phyloP scores from a whole-genome alignment of 768 basidiomycete genomes.

The Leucosporidium creatinivorum region DNA sequence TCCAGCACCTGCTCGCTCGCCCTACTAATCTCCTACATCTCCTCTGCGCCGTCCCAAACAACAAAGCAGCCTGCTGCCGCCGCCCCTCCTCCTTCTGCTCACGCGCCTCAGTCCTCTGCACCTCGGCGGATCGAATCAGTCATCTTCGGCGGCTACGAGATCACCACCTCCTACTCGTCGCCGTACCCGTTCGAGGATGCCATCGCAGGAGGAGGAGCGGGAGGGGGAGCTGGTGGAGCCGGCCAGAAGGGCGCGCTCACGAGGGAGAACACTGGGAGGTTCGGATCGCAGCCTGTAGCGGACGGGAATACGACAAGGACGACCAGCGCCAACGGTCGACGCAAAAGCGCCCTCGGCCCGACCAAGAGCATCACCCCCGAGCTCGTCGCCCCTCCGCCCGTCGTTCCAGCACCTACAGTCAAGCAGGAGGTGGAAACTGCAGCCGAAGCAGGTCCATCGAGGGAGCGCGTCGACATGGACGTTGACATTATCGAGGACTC shows the following conservation, averaged over 20 bases:
- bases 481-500: background rate
- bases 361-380: slow-evolving; percentile 3
- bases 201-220: background rate
- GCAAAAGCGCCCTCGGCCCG: background rate
- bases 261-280: background rate
- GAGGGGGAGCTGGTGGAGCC: background rate
- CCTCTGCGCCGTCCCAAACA: too few species aligned
- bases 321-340: background rate
- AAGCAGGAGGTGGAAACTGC: background rate
- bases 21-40: too few species aligned
- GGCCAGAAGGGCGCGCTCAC: background rate
- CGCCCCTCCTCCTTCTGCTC: background rate
- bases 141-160: slow-evolving; percentile 29
- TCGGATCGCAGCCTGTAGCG: background rate
- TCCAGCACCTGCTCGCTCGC: too few species aligned
- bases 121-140: slow-evolving; percentile 16
- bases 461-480: background rate
- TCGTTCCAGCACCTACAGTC: background rate
- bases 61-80: too few species aligned
- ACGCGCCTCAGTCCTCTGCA: background rate
- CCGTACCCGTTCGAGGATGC: slow-evolving; percentile 29
- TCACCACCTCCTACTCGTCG: slow-evolving; percentile 14
- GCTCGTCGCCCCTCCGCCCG: background rate
- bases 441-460: background rate
- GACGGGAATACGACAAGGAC: background rate